Base-by-base conservation (phyloP, 441 rosid genomes). In the Corymbia calophylla region DNA sequence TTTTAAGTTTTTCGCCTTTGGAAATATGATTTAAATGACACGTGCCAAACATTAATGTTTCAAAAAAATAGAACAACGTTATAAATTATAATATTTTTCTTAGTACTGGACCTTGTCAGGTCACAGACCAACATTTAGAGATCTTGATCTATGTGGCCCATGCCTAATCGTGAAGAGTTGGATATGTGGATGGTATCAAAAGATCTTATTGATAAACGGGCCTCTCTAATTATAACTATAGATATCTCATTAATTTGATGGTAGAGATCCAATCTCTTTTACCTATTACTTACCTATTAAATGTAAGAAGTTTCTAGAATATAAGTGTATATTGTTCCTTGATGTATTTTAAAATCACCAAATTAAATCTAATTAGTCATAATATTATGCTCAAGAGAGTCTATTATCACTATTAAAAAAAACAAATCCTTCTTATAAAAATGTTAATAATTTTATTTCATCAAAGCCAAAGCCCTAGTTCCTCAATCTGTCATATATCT, bases 221-320 rank as follows among this genome's bases (percentile, higher is more conserved):
- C 8, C 3, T 2, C 5, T 62, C 32, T 62, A 3, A 62, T 62
- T 29, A 62, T 8, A 14, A 64, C 1, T 5, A 15, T 21, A 73
- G 0, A 39, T 73, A 7, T 19, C 5, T 64, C 15, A 1, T 68
- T 32, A 68, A 68, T 70, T 3, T 9, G 0, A 19, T 0, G 4
- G 4, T 18, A 6, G 48, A 70, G 4, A 0, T 70, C 1, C 4
- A 32, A 70, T 9, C 3, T 4, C 14, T 7, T 7, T 0, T 32
- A 18, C 4, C 15, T 19, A 1, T 13, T 70, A 10, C 8, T 19
- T 70, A 1, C 15, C 27, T 19, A 19, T 70, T 19, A 70, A 70
- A 70, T 70, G 27, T 27, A 70, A 70, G 15, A 70, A 32, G 23
- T 21, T 2, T 70, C 27, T 19, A 70, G 25, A 68, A 9, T 0